Conservation (phyloP, 306 rosid species). For the Cicer cuneatum region DNA sequence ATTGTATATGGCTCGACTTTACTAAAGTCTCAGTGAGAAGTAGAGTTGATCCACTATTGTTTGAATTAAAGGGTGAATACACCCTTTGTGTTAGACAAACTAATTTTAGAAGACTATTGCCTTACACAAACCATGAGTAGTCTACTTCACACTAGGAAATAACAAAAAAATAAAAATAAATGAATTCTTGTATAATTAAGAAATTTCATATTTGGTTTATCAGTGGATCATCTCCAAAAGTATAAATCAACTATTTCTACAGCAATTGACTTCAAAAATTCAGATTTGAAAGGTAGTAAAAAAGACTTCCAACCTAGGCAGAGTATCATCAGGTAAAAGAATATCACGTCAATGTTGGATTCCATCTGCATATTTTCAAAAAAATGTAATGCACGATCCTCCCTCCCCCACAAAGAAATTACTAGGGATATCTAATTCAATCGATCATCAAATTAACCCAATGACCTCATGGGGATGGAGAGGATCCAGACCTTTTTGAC, state of each 20-base stretch:
- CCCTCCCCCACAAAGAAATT: no score
- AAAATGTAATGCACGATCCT: no score
- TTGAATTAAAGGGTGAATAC: neutral
- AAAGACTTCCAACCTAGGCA: no score
- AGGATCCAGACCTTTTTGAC: neutral
- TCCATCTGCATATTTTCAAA: no score
- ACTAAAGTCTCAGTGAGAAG: neutral
- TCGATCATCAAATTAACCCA: neutral
- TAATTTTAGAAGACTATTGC: constrained; percentile 4
- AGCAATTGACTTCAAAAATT: no score
- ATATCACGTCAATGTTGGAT: no score
- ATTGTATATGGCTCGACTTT: neutral
- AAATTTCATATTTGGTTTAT: neutral
- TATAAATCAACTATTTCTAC: no score
- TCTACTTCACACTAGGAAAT: constrained; percentile 22
- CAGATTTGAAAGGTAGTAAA: no score
- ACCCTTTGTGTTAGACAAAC: neutral
- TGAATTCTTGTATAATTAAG: no score
- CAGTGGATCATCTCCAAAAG: neutral
- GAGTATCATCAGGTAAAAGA: no score
- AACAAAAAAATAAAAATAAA: neutral
- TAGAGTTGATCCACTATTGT: neutral
- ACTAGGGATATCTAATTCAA: neutral
- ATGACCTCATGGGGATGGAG: neutral
- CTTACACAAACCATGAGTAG: constrained; percentile 13